Conservation (phyloP, 1,284 basidiomycete species). For the Irpex sp. region DNA sequence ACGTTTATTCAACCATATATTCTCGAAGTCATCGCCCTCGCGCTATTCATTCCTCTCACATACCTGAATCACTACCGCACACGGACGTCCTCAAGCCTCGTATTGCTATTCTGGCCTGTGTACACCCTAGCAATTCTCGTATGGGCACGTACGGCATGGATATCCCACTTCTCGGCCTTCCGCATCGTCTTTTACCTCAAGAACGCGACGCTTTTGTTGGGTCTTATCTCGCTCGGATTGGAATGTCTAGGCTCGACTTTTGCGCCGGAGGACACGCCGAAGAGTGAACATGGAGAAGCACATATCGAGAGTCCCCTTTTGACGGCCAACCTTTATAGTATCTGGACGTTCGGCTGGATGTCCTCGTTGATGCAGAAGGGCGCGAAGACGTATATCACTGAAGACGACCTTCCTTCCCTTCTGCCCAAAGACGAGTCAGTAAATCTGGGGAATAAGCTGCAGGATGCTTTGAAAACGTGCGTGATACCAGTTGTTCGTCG, state of each 20-base stretch:
- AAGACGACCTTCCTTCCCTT: constrained; percentile 73
- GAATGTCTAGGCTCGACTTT: constrained; percentile 75
- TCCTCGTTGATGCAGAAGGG: constrained; percentile 75
- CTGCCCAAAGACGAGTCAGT: constrained; percentile 70
- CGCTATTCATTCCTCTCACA: constrained; percentile 45
- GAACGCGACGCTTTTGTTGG: constrained; percentile 44
- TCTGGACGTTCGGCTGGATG: constrained; percentile 80
- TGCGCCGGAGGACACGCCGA: constrained; percentile 33
- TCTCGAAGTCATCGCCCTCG: constrained; percentile 54
- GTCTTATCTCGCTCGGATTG: constrained; percentile 56
- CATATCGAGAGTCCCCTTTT: constrained; percentile 69
- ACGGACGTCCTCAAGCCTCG: constrained; percentile 69
- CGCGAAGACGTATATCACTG: constrained; percentile 58
- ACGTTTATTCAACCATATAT: constrained; percentile 53
- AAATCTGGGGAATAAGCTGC: constrained; percentile 65
- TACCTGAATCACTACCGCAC: constrained; percentile 77
- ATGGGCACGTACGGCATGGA: constrained; percentile 60
- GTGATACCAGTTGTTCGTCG: constrained; percentile 27
- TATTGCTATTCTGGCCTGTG: constrained; percentile 84
- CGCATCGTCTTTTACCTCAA: constrained; percentile 43
- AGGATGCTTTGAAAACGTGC: constrained; percentile 58
- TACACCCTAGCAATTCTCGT: constrained; percentile 55
- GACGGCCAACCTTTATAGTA: constrained; percentile 82
- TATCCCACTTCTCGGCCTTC: constrained; percentile 23
- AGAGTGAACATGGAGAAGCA: constrained; percentile 31